Conservation (phyloP, 2,329 filamentous ascomycete species). For the Plectosphaerella plurivora region DNA sequence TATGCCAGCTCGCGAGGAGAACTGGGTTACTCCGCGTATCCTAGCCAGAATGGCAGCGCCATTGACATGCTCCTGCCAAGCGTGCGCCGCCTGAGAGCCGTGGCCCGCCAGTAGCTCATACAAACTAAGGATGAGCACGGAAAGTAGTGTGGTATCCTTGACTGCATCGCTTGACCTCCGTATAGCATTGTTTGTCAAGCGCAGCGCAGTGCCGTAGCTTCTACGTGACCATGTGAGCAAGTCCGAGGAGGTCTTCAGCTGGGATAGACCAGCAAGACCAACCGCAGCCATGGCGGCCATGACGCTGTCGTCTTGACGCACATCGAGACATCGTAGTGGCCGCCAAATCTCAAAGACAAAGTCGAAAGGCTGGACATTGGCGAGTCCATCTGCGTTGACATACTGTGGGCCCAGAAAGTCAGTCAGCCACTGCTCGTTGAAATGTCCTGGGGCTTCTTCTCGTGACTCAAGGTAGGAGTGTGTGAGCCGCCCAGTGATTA, state of each 20-base stretch:
- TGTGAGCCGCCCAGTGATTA: no score
- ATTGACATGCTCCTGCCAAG: slow-evolving; percentile 50
- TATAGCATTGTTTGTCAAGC: slow-evolving; percentile 46
- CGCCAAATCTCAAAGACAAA: slow-evolving; percentile 50
- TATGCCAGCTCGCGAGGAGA: slow-evolving; percentile 38
- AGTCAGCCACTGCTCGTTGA: no score
- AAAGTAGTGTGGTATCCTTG: slow-evolving; percentile 48
- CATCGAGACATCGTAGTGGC: slow-evolving; percentile 27
- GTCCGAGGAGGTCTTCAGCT: slow-evolving; percentile 34
- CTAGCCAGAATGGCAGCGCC: slow-evolving; percentile 46
- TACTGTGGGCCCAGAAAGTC: slow-evolving; percentile 30
- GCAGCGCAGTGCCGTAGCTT: slow-evolving; percentile 46
- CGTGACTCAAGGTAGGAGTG: no score
- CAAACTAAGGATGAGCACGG: slow-evolving; percentile 47
- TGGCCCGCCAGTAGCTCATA: slow-evolving; percentile 50
- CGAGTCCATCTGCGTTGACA: slow-evolving; percentile 38
- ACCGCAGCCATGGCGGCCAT: slow-evolving; percentile 51
- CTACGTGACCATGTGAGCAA: slow-evolving; percentile 43
- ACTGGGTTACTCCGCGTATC: slow-evolving; percentile 43
- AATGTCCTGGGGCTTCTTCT: no score
- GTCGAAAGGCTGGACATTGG: slow-evolving; percentile 45
- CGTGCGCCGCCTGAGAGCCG: slow-evolving; percentile 38
- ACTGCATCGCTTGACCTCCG: slow-evolving; percentile 34
- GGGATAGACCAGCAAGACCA: slow-evolving; percentile 46
- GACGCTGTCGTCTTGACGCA: slow-evolving; percentile 36